These are phyloP conservation scores for Cyberlindnera misumaiensis DNA, from an alignment of 805 yeast genomes.

Conservation along the genomic window DNA sequence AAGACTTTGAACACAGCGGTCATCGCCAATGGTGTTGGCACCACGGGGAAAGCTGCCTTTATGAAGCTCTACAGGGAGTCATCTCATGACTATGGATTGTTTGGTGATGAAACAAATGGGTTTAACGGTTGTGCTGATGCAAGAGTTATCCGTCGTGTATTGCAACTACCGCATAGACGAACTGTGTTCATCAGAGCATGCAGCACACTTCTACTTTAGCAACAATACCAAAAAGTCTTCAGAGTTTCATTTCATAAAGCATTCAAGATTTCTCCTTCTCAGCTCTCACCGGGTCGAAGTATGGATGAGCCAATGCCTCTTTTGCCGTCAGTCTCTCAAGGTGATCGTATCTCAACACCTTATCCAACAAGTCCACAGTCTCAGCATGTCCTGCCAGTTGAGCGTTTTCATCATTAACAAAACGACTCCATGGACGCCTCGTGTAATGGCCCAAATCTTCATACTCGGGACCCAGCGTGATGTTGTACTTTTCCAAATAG, in stretches of 20 bases:
- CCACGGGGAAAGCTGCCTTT: background rate
- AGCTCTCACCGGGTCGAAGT: conserved; percentile 36
- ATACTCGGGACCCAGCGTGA: conserved; percentile 68
- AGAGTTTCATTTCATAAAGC: background rate
- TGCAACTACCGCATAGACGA: background rate
- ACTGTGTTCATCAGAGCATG: conserved; percentile 10
- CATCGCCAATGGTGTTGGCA: background rate
- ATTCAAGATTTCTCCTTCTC: conserved; percentile 10
- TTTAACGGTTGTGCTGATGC: background rate
- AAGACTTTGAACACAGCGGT: background rate
- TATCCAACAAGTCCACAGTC: conserved; percentile 64
- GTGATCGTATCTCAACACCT: conserved; percentile 75
- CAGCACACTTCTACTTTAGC: conserved; percentile 2
- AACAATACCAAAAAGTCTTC: too few relatives aligned
- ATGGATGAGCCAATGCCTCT: conserved; percentile 78
- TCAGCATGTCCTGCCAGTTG: conserved; percentile 42
- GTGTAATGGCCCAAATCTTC: conserved; percentile 67
- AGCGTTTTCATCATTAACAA: conserved; percentile 48
- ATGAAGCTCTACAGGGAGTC: background rate
- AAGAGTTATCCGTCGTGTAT: background rate
- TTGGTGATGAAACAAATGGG: background rate
- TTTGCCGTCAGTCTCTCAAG: conserved; percentile 81
- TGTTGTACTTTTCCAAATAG: conserved; percentile 62
- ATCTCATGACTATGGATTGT: too few relatives aligned
- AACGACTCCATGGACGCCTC: conserved; percentile 61